Evolutionary conservation across 495 filamentous ascomycete species (phyloP).

Genomic region (Penicillium lividum): DNA sequence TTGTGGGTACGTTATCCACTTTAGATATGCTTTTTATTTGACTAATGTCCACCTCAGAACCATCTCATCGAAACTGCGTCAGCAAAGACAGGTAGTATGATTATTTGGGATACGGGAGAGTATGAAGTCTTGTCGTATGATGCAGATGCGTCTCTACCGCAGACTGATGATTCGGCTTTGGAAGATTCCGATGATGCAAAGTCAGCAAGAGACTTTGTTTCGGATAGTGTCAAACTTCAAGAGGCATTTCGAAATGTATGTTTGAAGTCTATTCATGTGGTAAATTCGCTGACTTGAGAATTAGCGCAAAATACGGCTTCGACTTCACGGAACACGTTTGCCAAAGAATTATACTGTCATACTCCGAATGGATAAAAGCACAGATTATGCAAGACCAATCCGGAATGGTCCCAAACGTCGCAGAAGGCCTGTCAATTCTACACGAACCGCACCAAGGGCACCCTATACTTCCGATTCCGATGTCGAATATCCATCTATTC

Average conservation of each 20-base stretch:
- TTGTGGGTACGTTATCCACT: constrained; percentile 55
- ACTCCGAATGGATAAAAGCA: constrained; percentile 54
- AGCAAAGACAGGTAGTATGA: constrained; percentile 57
- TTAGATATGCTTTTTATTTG: neutral
- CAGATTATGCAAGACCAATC: constrained; percentile 36
- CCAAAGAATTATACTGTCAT: constrained; percentile 59
- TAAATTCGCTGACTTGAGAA: neutral
- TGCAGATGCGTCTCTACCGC: constrained; percentile 28
- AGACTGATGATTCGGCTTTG: constrained; percentile 48
- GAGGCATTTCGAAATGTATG: constrained; percentile 52
- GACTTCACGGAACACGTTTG: constrained; percentile 59
- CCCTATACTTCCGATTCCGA: constrained; percentile 26
- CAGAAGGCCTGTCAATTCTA: constrained; percentile 5
- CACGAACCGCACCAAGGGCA: constrained; percentile 4
- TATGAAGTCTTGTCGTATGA: constrained; percentile 58
- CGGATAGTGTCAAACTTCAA: constrained; percentile 55
- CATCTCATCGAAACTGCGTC: constrained; percentile 68
- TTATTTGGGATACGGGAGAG: constrained; percentile 72
- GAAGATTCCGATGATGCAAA: constrained; percentile 22
- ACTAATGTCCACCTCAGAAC: constrained; percentile 43
- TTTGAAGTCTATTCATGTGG: neutral
- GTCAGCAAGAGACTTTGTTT: constrained; percentile 18
- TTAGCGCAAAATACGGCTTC: constrained; percentile 61
- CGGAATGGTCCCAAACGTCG: constrained; percentile 34
- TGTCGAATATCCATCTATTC: neutral